Evolutionary conservation across 805 yeast genomes (phyloP).

Genomic region (Nakazawaea molendinolei): DNA sequence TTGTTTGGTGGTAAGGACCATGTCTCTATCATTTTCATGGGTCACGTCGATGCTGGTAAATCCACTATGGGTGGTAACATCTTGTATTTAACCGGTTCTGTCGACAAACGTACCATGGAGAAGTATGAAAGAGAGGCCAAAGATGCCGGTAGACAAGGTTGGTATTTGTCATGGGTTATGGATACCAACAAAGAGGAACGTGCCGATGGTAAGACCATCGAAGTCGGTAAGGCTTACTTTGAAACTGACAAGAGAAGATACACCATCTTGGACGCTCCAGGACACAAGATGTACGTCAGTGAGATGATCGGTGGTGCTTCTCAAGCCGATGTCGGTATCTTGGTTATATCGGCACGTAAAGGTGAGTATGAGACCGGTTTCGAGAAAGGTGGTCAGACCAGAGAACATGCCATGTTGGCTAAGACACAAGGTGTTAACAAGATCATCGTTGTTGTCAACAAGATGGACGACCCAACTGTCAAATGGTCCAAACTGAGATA

Average conservation of each 20-base stretch:
- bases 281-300: conserved; percentile 97
- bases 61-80: conserved; percentile 99
- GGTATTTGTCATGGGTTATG: conserved; percentile 99
- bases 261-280: conserved; percentile 98
- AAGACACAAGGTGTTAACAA: conserved; percentile 98
- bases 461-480: conserved; percentile 99
- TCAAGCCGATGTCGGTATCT: conserved; percentile 97
- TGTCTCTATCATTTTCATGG: conserved; percentile 95
- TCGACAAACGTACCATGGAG: conserved; percentile 97
- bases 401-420: conserved; percentile 96
- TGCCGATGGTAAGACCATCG: conserved; percentile 98
- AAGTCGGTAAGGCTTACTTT: conserved; percentile 95
- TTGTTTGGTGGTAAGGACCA: conserved; percentile 98
- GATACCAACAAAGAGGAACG: conserved; percentile 99
- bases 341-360: conserved; percentile 96
- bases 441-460: conserved; percentile 88
- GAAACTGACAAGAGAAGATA: conserved; percentile 98
- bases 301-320: conserved; percentile 99
- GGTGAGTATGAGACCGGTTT: conserved; percentile 99
- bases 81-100: conserved; percentile 89
- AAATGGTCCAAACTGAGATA: conserved; percentile 94
- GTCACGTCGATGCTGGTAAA: conserved; percentile 99
- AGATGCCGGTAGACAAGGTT: conserved; percentile 99
- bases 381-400: conserved; percentile 98
- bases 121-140: conserved; percentile 97